Evolutionary conservation across 2,329 filamentous ascomycete species (phyloP), one percentile per base, ranked within the genome.

Genomic region (Pseudogymnoascus sp.): DNA sequence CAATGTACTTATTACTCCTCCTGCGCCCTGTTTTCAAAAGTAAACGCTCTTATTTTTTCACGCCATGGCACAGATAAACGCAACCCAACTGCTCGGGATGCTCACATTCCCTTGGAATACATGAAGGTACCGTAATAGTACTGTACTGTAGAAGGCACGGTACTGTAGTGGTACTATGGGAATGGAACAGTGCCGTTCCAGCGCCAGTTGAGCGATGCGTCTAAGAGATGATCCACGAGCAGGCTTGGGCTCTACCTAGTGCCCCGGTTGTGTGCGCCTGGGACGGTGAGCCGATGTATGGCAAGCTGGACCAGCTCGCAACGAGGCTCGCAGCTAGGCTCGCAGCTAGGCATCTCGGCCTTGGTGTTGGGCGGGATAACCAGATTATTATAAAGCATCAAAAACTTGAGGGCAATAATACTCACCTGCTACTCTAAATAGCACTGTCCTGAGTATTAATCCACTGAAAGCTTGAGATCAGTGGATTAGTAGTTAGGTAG

Each of bases 221-320:
- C 33, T 12, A 60, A 15, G 51, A 64, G 38, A 17, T 67, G 17
- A 59, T 66, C 12, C 41, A 59, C 35, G 31, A 38, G 9, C 63
- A 64, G 44, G 65, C 58, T n/a, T 17, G 9, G 15, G 21, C 25
- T 10, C 41, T 29, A 9, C 64, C 66, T 15, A 17, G 61, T 25
- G 35, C 63, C 21, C 58, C 60, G n/a, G 67, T 66, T 13, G 60
- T 68, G 17, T 61, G 58, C 33, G 58, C 62, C 15, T 68, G 66
- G 65, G 67, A 69, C 44, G 62, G 42, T 7, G 29, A 62, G 8
- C 63, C 66, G 5, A 66, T 64, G 5, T 69, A 68, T 31, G 44
- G 55, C 8, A 36, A 65, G 15, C 51, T 69, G 25, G 61, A 68
- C 29, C 25, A 60, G 9, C 15, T 48, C 10, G 62, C 64, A 2